Evolutionary conservation across 2,329 filamentous ascomycete species (phyloP).

Genomic region (Chrysoporthe puriensis): DNA sequence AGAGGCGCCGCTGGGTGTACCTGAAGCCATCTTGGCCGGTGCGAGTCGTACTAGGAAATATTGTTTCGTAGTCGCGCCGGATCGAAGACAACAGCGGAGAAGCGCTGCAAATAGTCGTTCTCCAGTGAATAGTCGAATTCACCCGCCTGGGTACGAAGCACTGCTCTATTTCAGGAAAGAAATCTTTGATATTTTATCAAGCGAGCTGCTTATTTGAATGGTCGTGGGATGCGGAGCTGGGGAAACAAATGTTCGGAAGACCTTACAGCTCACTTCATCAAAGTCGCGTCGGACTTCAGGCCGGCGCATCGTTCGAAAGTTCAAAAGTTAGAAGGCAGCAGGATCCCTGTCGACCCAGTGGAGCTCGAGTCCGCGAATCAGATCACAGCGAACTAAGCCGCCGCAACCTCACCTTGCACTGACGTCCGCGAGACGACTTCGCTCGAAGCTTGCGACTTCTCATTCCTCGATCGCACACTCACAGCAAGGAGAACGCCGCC

Average conservation of each 20-base stretch:
- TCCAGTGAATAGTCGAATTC: background rate
- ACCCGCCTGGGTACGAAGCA: no score
- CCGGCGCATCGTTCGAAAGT: background rate
- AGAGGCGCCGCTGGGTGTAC: constrained; percentile 73
- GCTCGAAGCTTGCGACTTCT: constrained; percentile 19
- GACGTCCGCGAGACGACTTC: constrained; percentile 23
- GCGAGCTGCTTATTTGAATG: background rate
- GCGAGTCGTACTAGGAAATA: background rate
- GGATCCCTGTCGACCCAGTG: constrained; percentile 3
- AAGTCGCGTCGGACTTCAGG: background rate
- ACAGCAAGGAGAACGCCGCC: constrained; percentile 16
- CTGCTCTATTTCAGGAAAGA: background rate
- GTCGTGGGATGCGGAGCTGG: background rate
- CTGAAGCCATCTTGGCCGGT: constrained; percentile 47
- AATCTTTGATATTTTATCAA: background rate
- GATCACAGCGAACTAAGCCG: constrained; percentile 14
- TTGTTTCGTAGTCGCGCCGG: background rate
- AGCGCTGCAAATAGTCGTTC: background rate
- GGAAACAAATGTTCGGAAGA: background rate
- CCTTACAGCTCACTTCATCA: background rate
- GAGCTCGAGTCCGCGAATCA: constrained; percentile 6
- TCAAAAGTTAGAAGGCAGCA: constrained; percentile 2
- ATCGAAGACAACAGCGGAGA: background rate
- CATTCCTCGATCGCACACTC: constrained; percentile 18
- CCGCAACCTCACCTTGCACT: constrained; percentile 3